phyloP scores from a whole-genome alignment of 345 rosid genomes.

The Citrus mangshanensis region DNA sequence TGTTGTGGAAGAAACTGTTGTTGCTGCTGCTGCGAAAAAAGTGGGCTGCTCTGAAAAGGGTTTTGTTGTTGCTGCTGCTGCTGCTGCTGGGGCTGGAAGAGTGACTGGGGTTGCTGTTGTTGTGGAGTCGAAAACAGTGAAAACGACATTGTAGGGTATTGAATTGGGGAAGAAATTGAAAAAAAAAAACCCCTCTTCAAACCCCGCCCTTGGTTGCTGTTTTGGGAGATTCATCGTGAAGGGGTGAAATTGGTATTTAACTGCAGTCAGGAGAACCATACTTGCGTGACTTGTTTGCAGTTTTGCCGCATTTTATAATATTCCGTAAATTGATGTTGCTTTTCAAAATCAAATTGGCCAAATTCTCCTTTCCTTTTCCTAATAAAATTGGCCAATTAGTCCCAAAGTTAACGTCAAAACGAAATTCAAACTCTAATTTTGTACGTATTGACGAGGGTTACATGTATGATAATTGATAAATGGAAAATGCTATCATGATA shows the following conservation, averaged over 20 bases:
- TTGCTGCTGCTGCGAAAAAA: constrained; percentile 37
- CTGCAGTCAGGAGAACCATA: neutral
- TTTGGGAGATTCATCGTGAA: neutral
- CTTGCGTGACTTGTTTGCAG: too few relatives aligned
- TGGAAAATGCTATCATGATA: too few relatives aligned
- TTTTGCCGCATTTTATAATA: too few relatives aligned
- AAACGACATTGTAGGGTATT: constrained; percentile 50
- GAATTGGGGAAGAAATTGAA: neutral
- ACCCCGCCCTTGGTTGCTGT: neutral
- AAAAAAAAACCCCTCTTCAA: constrained; percentile 11
- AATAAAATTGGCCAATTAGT: neutral
- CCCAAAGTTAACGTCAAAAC: neutral
- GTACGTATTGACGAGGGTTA: too few relatives aligned
- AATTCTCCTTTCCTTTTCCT: neutral
- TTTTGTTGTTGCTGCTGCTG: constrained; percentile 36
- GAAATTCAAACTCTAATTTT: too few relatives aligned
- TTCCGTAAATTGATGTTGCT: too few relatives aligned
- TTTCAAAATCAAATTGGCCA: neutral
- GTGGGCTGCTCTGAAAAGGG: constrained; percentile 35
- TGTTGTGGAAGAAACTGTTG: constrained; percentile 21
- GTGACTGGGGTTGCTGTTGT: constrained; percentile 45
- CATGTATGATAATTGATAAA: too few relatives aligned
- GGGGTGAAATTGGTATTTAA: neutral
- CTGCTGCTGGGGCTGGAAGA: constrained; percentile 35
- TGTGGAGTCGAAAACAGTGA: constrained; percentile 66